A percentile compares a stretch with the other conserved stretches of the same genome.
phyloP scores from a whole-genome alignment of 208 protist genomes.

The Trypanosoma caninum region DNA sequence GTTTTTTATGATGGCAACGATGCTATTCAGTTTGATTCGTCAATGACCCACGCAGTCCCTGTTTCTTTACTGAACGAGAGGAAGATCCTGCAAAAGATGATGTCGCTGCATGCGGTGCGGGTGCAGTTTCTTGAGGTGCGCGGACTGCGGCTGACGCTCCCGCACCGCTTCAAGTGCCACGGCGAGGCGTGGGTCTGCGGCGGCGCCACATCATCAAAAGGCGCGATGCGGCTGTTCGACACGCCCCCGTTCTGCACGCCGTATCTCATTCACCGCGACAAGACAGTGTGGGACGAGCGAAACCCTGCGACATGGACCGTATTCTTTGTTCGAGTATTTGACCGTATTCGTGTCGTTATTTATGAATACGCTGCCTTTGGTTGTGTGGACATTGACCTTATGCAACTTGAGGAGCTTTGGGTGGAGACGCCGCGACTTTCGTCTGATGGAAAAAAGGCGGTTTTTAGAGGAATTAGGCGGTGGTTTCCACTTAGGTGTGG shows the following conservation, averaged over 20 bases:
- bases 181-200: conserved; percentile 69
- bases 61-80: conserved; percentile 31
- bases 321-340: conserved; percentile 72
- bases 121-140: conserved; percentile 64
- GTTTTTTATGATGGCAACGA: conserved; percentile 39
- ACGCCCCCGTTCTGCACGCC: conserved; percentile 47
- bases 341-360: conserved; percentile 62
- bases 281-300: conserved; percentile 42
- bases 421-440: conserved; percentile 4
- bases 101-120: conserved; percentile 41
- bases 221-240: conserved; percentile 2
- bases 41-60: conserved; percentile 5
- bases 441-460: conserved; percentile 10
- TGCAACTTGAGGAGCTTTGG: conserved; percentile 48
- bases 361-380: conserved; percentile 68
- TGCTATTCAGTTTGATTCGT: conserved; percentile 28
- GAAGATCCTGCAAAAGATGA: conserved; percentile 25
- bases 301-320: conserved; percentile 24
- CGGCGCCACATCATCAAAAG: background rate
- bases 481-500: conserved; percentile 17
- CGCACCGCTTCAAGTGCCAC: conserved; percentile 67
- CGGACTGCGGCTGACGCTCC: conserved; percentile 48
- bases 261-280: conserved; percentile 41
- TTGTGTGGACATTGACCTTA: conserved; percentile 55
- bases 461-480: conserved; percentile 20